Conservation (phyloP, 768 basidiomycete species). For the Clitopilus hobsonii region DNA sequence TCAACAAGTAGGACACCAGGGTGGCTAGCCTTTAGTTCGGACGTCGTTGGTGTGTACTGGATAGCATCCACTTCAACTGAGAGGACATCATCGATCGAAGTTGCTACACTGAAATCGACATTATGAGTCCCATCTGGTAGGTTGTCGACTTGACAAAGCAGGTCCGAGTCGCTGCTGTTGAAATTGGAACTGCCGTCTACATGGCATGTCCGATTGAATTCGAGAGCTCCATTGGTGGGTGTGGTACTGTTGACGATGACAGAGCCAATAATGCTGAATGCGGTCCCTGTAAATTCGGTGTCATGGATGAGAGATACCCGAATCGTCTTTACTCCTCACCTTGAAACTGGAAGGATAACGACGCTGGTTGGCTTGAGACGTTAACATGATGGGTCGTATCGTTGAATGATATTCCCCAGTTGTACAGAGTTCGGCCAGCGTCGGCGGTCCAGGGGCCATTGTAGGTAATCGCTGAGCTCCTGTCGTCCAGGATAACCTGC, state of each 20-base stretch:
- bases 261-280: background rate
- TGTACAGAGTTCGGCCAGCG: background rate
- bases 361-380: background rate
- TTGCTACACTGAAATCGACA: background rate
- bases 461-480: background rate
- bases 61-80: background rate
- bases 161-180: background rate
- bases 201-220: background rate
- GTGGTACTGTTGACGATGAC: background rate
- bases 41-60: background rate
- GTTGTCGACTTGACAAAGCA: background rate
- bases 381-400: background rate
- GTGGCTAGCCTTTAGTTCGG: background rate
- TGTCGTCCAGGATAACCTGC: background rate
- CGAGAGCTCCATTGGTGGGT: background rate
- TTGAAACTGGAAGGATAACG: background rate
- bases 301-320: too few species aligned
- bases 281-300: background rate
- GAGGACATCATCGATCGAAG: background rate
- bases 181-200: background rate
- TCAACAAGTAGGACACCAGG: background rate
- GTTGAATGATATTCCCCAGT: background rate
- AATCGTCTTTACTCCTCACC: too few species aligned
- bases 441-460: background rate
- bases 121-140: background rate